A percentile compares a stretch with the other conserved stretches of the same genome.
Evolutionary conservation across 306 rosid species (phyloP).

Genomic region (Acacia acuminata): DNA sequence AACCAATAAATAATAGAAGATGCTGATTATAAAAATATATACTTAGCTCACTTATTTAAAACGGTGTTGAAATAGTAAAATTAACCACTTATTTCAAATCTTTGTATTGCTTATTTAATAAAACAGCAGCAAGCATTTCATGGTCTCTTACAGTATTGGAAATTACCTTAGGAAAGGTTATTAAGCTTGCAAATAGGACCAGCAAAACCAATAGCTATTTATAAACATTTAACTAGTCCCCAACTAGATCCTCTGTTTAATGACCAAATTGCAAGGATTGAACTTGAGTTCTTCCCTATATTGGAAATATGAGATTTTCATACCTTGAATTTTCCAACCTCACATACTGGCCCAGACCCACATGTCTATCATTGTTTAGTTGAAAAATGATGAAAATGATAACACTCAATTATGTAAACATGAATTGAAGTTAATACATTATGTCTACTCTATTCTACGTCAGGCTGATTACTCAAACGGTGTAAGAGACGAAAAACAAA

Average conservation of each 20-base stretch:
- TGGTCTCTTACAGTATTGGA: background rate
- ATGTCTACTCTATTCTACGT: conserved; percentile 1
- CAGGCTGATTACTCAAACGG: conserved; percentile 4
- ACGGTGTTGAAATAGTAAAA: background rate
- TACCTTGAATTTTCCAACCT: background rate
- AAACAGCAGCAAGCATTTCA: conserved; percentile 8
- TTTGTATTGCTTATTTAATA: conserved; percentile 1
- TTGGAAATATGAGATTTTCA: background rate
- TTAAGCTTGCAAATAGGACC: background rate
- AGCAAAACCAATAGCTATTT: background rate
- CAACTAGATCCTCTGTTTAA: background rate
- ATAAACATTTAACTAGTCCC: background rate
- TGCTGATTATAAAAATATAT: background rate
- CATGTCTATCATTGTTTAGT: background rate
- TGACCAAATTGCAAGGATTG: background rate
- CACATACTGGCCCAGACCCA: background rate
- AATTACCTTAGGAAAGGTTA: background rate
- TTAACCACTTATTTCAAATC: conserved; percentile 5
- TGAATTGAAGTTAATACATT: background rate
- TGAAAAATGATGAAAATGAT: background rate
- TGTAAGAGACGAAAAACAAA: background rate
- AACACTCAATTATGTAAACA: background rate
- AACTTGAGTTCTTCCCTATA: background rate
- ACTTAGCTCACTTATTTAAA: background rate
- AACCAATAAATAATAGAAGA: background rate